phyloP scores from a whole-genome alignment of 495 filamentous ascomycete species.

The Antarctomyces pellizariae region DNA sequence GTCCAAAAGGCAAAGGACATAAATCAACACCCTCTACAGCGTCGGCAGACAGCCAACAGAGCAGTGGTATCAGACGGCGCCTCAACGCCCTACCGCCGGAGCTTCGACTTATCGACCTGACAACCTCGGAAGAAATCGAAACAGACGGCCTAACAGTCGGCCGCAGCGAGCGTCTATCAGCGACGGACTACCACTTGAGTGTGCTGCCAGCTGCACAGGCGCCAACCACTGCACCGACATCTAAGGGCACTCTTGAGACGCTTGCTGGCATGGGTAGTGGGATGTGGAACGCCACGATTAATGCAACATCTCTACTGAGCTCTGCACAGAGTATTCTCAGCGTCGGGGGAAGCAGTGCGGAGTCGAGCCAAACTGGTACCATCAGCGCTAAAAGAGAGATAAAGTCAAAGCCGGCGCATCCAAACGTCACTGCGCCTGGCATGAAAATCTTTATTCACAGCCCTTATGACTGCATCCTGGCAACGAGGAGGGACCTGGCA shows the following conservation, averaged over 20 bases:
- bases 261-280: constrained; percentile 30
- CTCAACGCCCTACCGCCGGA: constrained; percentile 66
- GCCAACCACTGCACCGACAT: constrained; percentile 28
- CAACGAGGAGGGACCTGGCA: constrained; percentile 56
- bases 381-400: constrained; percentile 5
- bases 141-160: constrained; percentile 64
- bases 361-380: constrained; percentile 13
- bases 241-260: constrained; percentile 45
- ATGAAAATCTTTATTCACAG: constrained; percentile 91
- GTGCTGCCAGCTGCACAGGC: constrained; percentile 53
- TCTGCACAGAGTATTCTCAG: constrained; percentile 69
- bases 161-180: constrained; percentile 65
- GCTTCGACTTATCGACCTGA: constrained; percentile 70
- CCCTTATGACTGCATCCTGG: constrained; percentile 81
- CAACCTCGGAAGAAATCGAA: constrained; percentile 49
- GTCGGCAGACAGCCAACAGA: constrained; percentile 25
- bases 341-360: constrained; percentile 27
- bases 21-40: constrained; percentile 17
- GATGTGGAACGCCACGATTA: constrained; percentile 62
- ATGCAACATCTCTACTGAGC: constrained; percentile 62
- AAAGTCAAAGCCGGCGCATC: constrained; percentile 15
- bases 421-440: constrained; percentile 33
- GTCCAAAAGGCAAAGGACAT: constrained; percentile 6
- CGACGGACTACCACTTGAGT: constrained; percentile 77
- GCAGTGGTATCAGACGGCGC: constrained; percentile 35